phyloP scores from a whole-genome alignment of 257 asterid genomes.

The Voacanga thouarsii region DNA sequence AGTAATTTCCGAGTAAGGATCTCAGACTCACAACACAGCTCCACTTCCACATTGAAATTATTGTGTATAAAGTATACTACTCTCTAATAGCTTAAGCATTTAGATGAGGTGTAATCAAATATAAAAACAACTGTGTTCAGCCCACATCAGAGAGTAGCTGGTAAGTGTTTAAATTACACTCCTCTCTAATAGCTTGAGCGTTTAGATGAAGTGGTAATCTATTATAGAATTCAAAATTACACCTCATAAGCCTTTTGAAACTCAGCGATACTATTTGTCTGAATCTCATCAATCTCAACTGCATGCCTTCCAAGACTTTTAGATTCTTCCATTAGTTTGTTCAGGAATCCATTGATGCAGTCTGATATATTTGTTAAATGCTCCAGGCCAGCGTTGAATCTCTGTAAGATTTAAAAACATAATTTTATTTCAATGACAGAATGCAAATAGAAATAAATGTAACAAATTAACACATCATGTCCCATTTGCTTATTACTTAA shows the following conservation, averaged over 20 bases:
- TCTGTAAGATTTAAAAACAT: constrained; percentile 20
- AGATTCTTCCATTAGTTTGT: constrained; percentile 56
- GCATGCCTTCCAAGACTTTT: constrained; percentile 57
- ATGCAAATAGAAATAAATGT: neutral
- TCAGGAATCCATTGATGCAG: constrained; percentile 44
- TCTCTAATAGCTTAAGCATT: neutral
- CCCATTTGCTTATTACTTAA: neutral
- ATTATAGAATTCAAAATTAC: neutral
- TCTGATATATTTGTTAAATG: constrained; percentile 54
- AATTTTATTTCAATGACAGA: neutral
- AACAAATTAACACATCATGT: neutral
- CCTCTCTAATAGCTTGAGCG: neutral
- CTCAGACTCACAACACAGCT: neutral
- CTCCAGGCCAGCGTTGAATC: constrained; percentile 47
- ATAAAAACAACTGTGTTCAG: too few species aligned
- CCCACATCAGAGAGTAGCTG: neutral
- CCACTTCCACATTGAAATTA: neutral
- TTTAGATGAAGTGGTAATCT: neutral
- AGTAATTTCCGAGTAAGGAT: constrained; percentile 16
- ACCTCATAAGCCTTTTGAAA: constrained; percentile 77
- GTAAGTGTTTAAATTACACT: neutral
- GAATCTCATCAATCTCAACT: constrained; percentile 41
- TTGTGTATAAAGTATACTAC: neutral
- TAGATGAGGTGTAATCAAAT: neutral
- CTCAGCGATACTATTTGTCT: constrained; percentile 53